Percentiles rank a stretch among this genome's conserved stretches.
Evolutionary conservation across 179 eudicot genomes (phyloP).

Genomic region (Nepenthes alata): DNA sequence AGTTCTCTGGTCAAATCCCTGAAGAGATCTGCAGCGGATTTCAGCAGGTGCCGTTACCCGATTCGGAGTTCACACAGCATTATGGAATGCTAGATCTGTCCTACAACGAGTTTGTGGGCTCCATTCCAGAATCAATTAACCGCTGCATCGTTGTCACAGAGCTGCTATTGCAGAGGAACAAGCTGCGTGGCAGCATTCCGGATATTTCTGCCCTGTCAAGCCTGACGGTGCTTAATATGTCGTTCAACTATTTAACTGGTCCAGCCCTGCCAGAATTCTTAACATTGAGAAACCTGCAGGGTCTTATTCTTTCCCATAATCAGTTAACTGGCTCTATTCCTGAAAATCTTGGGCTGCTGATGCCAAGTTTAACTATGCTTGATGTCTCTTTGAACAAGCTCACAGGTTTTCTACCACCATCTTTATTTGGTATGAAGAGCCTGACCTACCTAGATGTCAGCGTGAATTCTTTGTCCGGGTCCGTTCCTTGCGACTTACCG

Average conservation of each 20-base stretch:
- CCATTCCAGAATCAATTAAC: constrained; percentile 58
- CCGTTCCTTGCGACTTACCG: constrained; percentile 31
- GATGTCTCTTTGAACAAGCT: constrained; percentile 61
- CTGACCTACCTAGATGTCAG: constrained; percentile 56
- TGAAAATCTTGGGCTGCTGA: constrained; percentile 23
- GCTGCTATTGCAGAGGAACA: constrained; percentile 50
- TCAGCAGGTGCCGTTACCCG: constrained; percentile 61
- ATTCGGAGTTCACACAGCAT: constrained; percentile 80
- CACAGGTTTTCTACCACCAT: constrained; percentile 46
- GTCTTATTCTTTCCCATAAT: constrained; percentile 70
- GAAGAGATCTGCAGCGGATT: constrained; percentile 81
- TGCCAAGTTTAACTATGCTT: constrained; percentile 67
- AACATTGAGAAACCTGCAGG: constrained; percentile 59
- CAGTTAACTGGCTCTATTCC: constrained; percentile 55
- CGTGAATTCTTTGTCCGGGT: constrained; percentile 54
- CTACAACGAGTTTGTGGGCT: constrained; percentile 49
- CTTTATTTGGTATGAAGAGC: constrained; percentile 43
- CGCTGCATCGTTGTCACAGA: constrained; percentile 50
- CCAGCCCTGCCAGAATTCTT: constrained; percentile 30
- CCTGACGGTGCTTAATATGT: constrained; percentile 60
- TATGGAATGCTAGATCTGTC: constrained; percentile 94
- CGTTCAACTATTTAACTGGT: constrained; percentile 57
- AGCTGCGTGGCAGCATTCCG: constrained; percentile 63
- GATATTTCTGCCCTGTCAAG: constrained; percentile 42
- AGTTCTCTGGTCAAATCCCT: constrained; percentile 64